Base-by-base conservation (phyloP, 2,329 filamentous ascomycete genomes). In the Chrysosporium queenslandicum region DNA sequence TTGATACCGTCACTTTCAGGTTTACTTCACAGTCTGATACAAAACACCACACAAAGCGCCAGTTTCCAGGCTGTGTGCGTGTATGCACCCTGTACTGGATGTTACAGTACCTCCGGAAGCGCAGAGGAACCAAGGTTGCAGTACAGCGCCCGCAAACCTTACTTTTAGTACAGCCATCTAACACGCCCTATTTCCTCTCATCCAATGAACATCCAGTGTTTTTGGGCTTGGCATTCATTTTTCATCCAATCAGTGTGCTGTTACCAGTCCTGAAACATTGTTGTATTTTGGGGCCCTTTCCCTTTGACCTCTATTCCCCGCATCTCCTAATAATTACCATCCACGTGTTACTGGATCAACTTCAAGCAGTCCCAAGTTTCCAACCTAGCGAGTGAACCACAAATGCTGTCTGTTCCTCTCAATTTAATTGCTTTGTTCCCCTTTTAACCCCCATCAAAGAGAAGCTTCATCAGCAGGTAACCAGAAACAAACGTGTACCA, bases 381-480 rank as follows among this genome's bases (percentile, higher is more conserved):
- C 46, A 40, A 45, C 39, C 39, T 27, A 25, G 39, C 21, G 21
- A 43, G 49, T 37, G 49, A 51, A 51, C 49, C 49, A 51, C 40
- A 51, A 51, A 45, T 29, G 20, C 14, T 18, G 39, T 46, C 32
- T 30, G 27, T 34, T 21, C 16, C 41, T n/a, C 50, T 16, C 32
- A 52, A 52, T 47, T 47, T 52, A 52, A 41, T 47, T 52, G 50
- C 50, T 52, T 52, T 52, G 50, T 46, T 46, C 34, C 41, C 27
- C 18, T 11, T 51, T 51, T 51, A 29, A 40, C 46, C 42, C 40
- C 29, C 43, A 39, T 40, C 34, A 30, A 52, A 47, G 43, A 39
- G 39, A 47, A 40, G 49, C 29, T 37, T 25, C 11, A n/a, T 18
- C 20, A 16, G 25, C 14, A 27, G 14, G n/a, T 29, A 36, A 37